Conservation (phyloP, 2,329 filamentous ascomycete species). For the Knufia petricola region DNA sequence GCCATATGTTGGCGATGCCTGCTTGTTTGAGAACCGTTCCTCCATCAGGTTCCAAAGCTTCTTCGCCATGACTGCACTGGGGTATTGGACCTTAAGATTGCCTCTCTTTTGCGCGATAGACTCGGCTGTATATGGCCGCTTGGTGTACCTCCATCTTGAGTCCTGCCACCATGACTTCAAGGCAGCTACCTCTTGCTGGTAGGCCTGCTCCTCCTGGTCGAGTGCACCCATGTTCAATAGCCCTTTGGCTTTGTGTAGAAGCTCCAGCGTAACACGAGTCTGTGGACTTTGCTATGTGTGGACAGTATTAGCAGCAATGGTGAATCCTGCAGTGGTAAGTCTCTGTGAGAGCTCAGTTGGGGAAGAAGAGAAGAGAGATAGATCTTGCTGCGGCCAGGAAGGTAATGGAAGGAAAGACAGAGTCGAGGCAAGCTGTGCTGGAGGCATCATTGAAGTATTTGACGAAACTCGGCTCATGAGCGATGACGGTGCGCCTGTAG, state of each 20-base stretch:
- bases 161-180: slow-evolving; percentile 94
- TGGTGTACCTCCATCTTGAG: slow-evolving; percentile 84
- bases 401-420: slow-evolving; percentile 5
- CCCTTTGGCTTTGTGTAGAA: slow-evolving; percentile 13
- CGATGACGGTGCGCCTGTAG: not conserved
- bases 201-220: slow-evolving; percentile 64
- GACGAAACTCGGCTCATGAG: not conserved
- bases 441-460: slow-evolving; percentile 3
- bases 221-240: slow-evolving; percentile 32
- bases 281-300: not conserved
- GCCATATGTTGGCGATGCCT: slow-evolving; percentile 90
- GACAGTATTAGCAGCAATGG: not conserved
- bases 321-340: not conserved
- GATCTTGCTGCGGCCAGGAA: not conserved
- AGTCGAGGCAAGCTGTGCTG: not conserved
- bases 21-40: slow-evolving; percentile 67
- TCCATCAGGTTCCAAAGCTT: slow-evolving; percentile 93
- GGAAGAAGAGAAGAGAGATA: not conserved
- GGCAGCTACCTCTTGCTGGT: slow-evolving; percentile 70
- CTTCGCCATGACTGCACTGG: slow-evolving; percentile 79
- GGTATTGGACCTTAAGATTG: slow-evolving; percentile 80
- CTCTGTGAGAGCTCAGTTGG: not conserved
- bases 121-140: slow-evolving; percentile 87
- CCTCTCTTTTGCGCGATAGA: slow-evolving; percentile 95
- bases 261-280: not conserved